phyloP scores from a whole-genome alignment of 768 basidiomycete species.

The Pulveroboletus sp. region DNA sequence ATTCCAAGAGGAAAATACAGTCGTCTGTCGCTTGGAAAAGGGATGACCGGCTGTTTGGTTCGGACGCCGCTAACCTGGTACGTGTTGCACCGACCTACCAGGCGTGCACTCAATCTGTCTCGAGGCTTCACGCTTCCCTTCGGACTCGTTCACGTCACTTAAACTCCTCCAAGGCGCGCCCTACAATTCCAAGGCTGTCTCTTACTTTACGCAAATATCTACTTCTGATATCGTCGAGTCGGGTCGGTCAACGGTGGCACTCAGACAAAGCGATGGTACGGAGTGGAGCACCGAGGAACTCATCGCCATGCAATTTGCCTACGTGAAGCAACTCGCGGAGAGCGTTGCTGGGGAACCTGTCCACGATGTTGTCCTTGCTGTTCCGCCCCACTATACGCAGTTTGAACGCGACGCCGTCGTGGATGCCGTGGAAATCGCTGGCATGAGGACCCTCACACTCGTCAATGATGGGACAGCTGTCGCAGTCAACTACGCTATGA shows the following conservation, averaged over 20 bases:
- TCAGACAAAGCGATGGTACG: conserved; percentile 59
- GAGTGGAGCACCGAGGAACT: conserved; percentile 88
- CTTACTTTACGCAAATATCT: conserved; percentile 58
- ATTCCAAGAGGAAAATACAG: conserved; percentile 95
- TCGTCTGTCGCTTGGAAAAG: conserved; percentile 90
- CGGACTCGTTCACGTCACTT: conserved; percentile 79
- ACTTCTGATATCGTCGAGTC: conserved; percentile 52
- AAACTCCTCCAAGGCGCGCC: conserved; percentile 81
- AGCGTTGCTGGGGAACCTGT: conserved; percentile 71
- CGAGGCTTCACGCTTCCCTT: conserved; percentile 90
- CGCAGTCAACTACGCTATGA: conserved; percentile 99
- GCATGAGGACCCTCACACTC: conserved; percentile 76
- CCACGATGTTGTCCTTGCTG: conserved; percentile 81
- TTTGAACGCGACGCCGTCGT: conserved; percentile 88
- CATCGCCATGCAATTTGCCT: conserved; percentile 89
- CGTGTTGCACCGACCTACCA: conserved; percentile 28
- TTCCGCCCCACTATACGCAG: conserved; percentile 88
- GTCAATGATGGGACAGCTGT: conserved; percentile 93
- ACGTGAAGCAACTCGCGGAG: conserved; percentile 88
- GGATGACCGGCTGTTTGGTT: conserved; percentile 84
- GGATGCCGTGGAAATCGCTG: conserved; percentile 91
- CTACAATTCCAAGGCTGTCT: conserved; percentile 53
- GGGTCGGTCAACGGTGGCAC: conserved; percentile 55
- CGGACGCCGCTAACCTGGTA: conserved; percentile 87
- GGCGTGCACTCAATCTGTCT: not conserved